Evolutionary conservation across 2,329 filamentous ascomycete species (phyloP).

Genomic region (Cladosporium cucumerinum): DNA sequence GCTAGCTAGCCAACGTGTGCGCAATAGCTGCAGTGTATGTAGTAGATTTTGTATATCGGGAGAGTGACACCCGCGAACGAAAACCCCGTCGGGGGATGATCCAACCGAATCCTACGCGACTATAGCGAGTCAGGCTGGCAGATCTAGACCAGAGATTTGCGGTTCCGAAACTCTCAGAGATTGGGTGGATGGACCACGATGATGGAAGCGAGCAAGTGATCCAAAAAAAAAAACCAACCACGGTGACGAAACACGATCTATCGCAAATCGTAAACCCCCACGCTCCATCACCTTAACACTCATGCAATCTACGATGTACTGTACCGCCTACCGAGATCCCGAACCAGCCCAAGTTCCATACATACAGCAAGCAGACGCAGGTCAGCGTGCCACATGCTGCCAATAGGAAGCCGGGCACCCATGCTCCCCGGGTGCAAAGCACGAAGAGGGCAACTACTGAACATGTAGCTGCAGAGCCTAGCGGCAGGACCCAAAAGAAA

Average conservation of each 20-base stretch:
- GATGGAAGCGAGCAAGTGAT: background rate
- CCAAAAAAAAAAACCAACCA: background rate
- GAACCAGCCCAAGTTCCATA: background rate
- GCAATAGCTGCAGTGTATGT: background rate
- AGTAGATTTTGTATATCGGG: background rate
- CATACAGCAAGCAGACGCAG: background rate
- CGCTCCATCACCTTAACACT: background rate
- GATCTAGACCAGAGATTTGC: too few relatives aligned
- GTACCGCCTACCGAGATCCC: background rate
- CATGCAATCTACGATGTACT: background rate
- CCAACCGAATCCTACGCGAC: background rate
- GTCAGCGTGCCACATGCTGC: background rate
- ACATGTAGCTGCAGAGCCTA: background rate
- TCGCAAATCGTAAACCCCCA: background rate
- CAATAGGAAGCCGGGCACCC: background rate
- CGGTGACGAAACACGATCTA: background rate
- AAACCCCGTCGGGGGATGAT: background rate
- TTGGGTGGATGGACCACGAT: background rate
- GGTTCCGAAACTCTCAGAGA: background rate
- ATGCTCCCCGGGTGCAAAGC: constrained; percentile 8
- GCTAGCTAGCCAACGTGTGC: background rate
- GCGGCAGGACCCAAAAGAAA: background rate
- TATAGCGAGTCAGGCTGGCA: background rate
- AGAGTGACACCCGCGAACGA: background rate
- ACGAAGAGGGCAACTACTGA: background rate